Conservation (phyloP, 2,329 filamentous ascomycete species). For the Arthrobotrys megalospora region DNA sequence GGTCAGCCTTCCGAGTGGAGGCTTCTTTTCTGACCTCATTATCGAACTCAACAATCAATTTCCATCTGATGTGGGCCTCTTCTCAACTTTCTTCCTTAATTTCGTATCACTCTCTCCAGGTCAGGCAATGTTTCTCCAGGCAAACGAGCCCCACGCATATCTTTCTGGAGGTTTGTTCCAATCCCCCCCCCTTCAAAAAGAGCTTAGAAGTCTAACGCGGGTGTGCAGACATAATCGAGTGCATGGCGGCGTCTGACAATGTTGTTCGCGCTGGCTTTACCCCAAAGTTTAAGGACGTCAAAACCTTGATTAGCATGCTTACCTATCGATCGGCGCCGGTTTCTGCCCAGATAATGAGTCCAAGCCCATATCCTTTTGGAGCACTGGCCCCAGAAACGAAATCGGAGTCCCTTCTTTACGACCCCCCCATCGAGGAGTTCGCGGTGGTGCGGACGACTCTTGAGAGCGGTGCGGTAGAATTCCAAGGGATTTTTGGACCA, state of each 20-base stretch:
- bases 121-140: conserved; percentile 95
- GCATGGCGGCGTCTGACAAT: conserved; percentile 99
- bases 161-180: conserved; percentile 75
- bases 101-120: conserved; percentile 88
- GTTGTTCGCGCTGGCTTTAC: conserved; percentile 97
- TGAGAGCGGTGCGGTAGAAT: conserved; percentile 82
- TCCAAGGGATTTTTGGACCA: conserved; percentile 87
- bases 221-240: conserved; percentile 87
- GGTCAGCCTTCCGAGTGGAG: conserved; percentile 65
- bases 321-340: conserved; percentile 97
- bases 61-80: conserved; percentile 89
- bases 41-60: conserved; percentile 85
- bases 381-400: conserved; percentile 78
- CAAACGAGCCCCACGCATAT: conserved; percentile 98
- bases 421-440: conserved; percentile 97
- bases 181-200: background rate
- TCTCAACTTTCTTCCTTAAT: conserved; percentile 97
- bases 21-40: conserved; percentile 81
- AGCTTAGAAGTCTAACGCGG: background rate
- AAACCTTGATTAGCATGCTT: conserved; percentile 88
- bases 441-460: conserved; percentile 86
- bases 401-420: conserved; percentile 78
- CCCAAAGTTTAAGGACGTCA: conserved; percentile 97
- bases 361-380: conserved; percentile 85
- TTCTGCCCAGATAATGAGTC: conserved; percentile 91